These are phyloP conservation scores for Alternaria tenuissima DNA, from an alignment of 2,329 filamentous ascomycete species.

Conservation along the genomic window DNA sequence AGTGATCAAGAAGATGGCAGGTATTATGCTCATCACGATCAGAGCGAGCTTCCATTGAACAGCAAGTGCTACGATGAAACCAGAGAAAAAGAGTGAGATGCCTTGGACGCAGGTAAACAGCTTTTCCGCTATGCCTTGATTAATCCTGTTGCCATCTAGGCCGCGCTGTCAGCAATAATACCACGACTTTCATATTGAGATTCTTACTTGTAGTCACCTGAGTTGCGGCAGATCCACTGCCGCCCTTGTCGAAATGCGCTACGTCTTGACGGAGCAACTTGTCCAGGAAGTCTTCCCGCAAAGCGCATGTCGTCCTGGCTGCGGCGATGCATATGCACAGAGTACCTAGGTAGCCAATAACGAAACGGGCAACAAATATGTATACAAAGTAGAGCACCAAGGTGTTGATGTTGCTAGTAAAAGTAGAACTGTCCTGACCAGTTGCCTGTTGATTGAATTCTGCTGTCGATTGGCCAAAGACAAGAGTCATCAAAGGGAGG, in stretches of 20 bases:
- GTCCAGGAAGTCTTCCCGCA: conserved; percentile 68
- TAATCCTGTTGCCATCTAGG: conserved; percentile 22
- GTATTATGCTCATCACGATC: conserved; percentile 65
- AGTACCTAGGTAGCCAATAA: conserved; percentile 77
- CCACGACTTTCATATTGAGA: too few species aligned
- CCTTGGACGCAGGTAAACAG: conserved; percentile 54
- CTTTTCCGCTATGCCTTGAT: conserved; percentile 36
- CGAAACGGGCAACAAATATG: conserved; percentile 47
- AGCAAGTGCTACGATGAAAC: conserved; percentile 91
- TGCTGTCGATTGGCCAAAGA: conserved; percentile 30
- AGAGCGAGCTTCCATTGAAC: conserved; percentile 92
- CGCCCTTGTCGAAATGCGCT: conserved; percentile 31
- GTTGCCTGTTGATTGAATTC: conserved; percentile 22
- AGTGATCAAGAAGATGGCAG: conserved; percentile 39
- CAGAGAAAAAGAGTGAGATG: conserved; percentile 69
- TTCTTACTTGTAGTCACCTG: conserved; percentile 22
- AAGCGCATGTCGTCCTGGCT: conserved; percentile 53
- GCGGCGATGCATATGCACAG: conserved; percentile 79
- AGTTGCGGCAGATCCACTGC: conserved; percentile 25
- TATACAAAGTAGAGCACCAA: conserved; percentile 39
- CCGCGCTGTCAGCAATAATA: not conserved
- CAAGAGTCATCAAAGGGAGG: conserved; percentile 74
- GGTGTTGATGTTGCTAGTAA: conserved; percentile 15
- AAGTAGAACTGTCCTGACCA: conserved; percentile 9
- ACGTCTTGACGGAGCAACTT: conserved; percentile 42